These are phyloP conservation scores for Jacaranda mimosifolia DNA, from an alignment of 257 asterid genomes.

Conservation along the genomic window DNA sequence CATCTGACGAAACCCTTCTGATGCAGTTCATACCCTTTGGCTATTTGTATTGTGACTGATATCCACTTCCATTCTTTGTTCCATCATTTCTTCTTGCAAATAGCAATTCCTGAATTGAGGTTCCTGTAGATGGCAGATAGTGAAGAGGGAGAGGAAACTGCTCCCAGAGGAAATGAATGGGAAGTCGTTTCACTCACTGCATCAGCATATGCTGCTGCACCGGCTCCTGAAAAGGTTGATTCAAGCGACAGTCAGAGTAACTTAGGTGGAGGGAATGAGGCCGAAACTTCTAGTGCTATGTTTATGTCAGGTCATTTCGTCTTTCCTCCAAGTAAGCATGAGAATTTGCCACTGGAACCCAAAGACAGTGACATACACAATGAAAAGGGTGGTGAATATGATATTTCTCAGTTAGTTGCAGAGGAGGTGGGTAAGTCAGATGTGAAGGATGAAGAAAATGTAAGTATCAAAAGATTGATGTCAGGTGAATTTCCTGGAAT, in stretches of 20 bases:
- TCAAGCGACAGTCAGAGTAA: slow-evolving; percentile 43
- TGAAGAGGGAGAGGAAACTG: slow-evolving; percentile 57
- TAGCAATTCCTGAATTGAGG: slow-evolving; percentile 26
- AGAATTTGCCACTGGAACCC: slow-evolving; percentile 65
- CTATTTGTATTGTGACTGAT: not conserved
- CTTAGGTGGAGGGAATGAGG: slow-evolving; percentile 46
- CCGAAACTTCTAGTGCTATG: slow-evolving; percentile 68
- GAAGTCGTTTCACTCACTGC: slow-evolving; percentile 89
- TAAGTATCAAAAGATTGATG: slow-evolving; percentile 35
- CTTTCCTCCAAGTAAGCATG: slow-evolving; percentile 84
- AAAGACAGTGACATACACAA: slow-evolving; percentile 41
- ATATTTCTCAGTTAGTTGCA: slow-evolving; percentile 35
- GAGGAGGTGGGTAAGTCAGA: slow-evolving; percentile 42
- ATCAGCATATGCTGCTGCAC: slow-evolving; percentile 84
- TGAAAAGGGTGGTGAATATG: slow-evolving; percentile 49
- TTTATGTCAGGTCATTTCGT: slow-evolving; percentile 80
- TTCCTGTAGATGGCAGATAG: slow-evolving; percentile 60
- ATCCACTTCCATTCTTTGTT: not conserved
- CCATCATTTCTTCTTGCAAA: not conserved
- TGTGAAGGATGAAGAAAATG: slow-evolving; percentile 46
- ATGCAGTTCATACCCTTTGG: not conserved
- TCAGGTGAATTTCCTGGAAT: slow-evolving; percentile 49
- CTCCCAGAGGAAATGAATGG: slow-evolving; percentile 85
- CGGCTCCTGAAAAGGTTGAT: slow-evolving; percentile 55
- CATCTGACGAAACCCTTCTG: not conserved